phyloP scores from a whole-genome alignment of 805 yeast genomes.

The Yarrowia sp. region DNA sequence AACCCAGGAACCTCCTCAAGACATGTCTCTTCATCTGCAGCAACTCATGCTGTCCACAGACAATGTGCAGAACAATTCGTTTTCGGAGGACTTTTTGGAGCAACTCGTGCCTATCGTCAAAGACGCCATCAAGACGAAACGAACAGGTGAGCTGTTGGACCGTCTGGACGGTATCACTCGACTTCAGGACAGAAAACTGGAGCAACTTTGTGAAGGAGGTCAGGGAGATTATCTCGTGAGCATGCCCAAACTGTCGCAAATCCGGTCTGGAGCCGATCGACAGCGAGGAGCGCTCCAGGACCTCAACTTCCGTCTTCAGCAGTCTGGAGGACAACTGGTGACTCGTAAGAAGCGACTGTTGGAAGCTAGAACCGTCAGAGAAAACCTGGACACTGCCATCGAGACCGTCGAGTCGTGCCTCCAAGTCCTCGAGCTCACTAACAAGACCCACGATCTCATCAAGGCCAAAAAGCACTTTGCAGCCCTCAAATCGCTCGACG shows the following conservation, averaged over 20 bases:
- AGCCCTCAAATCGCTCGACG: constrained; percentile 83
- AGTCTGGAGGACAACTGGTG: constrained; percentile 70
- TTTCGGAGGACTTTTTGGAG: constrained; percentile 72
- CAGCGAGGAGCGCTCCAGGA: constrained; percentile 62
- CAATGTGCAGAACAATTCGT: constrained; percentile 21
- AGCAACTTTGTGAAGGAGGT: constrained; percentile 64
- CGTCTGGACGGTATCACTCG: constrained; percentile 64
- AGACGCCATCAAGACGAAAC: constrained; percentile 62
- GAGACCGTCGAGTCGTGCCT: constrained; percentile 73
- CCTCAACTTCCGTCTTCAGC: constrained; percentile 64
- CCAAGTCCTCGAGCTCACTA: constrained; percentile 83
- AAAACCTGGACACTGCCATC: constrained; percentile 74
- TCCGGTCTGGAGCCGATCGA: constrained; percentile 63
- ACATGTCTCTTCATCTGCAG: constrained; percentile 35
- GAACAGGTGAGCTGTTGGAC: constrained; percentile 63
- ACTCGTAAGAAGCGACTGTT: constrained; percentile 63
- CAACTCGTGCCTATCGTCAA: constrained; percentile 79
- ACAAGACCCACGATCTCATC: constrained; percentile 82
- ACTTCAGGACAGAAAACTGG: constrained; percentile 68
- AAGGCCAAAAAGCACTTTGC: constrained; percentile 78
- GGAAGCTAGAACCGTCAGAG: constrained; percentile 66
- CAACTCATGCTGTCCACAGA: constrained; percentile 30
- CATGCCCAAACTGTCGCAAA: constrained; percentile 66
- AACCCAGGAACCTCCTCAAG: constrained; percentile 26
- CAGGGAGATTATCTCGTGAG: constrained; percentile 59